Conservation (phyloP, 345 rosid species). For the Heritiera littoralis region DNA sequence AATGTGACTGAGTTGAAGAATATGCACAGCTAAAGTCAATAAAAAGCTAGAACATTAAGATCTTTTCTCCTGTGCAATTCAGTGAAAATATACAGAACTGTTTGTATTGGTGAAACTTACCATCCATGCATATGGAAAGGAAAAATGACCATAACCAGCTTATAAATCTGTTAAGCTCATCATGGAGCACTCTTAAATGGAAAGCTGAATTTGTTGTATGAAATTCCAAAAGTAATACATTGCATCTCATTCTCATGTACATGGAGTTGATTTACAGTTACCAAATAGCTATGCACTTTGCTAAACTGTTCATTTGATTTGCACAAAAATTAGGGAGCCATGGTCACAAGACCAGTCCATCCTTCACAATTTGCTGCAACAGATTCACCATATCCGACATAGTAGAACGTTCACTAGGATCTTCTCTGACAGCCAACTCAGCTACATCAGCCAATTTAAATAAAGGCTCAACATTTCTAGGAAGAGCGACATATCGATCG, state of each 20-base stretch:
- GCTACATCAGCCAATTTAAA: conserved; percentile 81
- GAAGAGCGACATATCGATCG: conserved; percentile 61
- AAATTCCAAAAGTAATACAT: background rate
- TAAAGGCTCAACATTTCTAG: conserved; percentile 82
- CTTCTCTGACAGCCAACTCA: conserved; percentile 64
- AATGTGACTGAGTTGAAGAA: background rate
- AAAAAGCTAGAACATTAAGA: background rate
- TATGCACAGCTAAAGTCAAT: background rate
- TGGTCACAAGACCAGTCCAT: conserved; percentile 60
- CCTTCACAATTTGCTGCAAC: conserved; percentile 71
- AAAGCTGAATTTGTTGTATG: background rate
- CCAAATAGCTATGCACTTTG: conserved; percentile 27
- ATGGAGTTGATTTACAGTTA: conserved; percentile 51
- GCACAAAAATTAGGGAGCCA: conserved; percentile 3
- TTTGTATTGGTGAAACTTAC: too few relatives aligned
- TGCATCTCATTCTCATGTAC: conserved; percentile 39
- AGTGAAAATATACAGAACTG: background rate
- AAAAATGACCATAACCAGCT: background rate
- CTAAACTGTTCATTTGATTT: conserved; percentile 18
- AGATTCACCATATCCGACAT: conserved; percentile 60
- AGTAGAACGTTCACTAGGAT: conserved; percentile 65
- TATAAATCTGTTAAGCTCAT: too few relatives aligned
- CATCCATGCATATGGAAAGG: background rate
- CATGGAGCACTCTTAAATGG: too few relatives aligned
- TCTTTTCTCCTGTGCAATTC: too few relatives aligned